These are phyloP conservation scores for Theileria sp. DNA, from an alignment of 169 alveolate species.

Conservation along the genomic window DNA sequence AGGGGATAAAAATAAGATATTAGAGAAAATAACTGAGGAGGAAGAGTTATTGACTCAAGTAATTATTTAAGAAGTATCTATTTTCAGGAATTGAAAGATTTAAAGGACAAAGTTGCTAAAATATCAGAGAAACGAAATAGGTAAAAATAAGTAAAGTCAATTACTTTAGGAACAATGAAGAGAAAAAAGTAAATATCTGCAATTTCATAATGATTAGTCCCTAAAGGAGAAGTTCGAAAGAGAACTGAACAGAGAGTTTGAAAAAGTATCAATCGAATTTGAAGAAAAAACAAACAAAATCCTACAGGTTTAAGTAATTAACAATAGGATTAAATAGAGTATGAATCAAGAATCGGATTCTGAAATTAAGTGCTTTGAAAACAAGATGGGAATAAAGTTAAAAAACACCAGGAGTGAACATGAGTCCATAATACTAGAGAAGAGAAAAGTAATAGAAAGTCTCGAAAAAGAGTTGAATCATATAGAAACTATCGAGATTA, in stretches of 20 bases:
- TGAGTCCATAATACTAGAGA: constrained; percentile 24
- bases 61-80: neutral
- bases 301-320: constrained; percentile 17
- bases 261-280: constrained; percentile 26
- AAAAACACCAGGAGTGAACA: neutral
- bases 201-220: constrained; percentile 8
- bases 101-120: neutral
- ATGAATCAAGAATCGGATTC: constrained; percentile 38
- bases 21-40: constrained; percentile 21
- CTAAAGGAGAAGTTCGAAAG: constrained; percentile 26
- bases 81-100: neutral
- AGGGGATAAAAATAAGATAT: constrained; percentile 15
- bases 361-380: constrained; percentile 20
- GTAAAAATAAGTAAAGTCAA: constrained; percentile 3
- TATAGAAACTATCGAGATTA: neutral
- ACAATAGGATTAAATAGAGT: constrained; percentile 19
- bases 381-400: constrained; percentile 5
- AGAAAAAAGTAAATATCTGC: constrained; percentile 19
- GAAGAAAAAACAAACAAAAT: constrained; percentile 1
- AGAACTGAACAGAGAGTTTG: neutral
- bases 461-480: constrained; percentile 3
- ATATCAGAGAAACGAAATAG: constrained; percentile 5
- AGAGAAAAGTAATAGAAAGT: neutral
- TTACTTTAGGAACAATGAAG: constrained; percentile 3
- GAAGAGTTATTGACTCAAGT: constrained; percentile 28